A percentile compares a stretch with the other conserved stretches of the same genome.
Conservation (phyloP, 306 rosid species). For the Morella rubra region DNA sequence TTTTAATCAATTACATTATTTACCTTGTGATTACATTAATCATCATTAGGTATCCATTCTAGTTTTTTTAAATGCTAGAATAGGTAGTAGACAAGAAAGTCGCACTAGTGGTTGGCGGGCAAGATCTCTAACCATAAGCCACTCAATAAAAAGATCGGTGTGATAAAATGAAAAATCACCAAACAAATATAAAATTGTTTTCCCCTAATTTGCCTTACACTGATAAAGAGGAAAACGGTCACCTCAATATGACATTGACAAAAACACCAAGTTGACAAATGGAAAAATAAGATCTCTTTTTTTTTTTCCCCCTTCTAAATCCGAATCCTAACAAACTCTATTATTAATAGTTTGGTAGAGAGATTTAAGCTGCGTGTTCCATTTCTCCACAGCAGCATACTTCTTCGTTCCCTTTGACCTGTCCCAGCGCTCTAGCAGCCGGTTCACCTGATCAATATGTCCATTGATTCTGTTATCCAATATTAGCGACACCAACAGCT, state of each 20-base stretch:
- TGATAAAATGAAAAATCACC: too few species aligned
- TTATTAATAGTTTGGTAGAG: conserved; percentile 75
- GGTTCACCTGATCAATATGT: conserved; percentile 94
- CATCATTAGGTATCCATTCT: too few species aligned
- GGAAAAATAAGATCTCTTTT: not conserved
- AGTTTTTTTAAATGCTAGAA: too few species aligned
- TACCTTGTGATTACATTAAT: too few species aligned
- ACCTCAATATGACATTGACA: conserved; percentile 19
- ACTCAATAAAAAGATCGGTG: too few species aligned
- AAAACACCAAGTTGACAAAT: conserved; percentile 36
- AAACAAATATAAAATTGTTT: too few species aligned
- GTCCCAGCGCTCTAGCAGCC: conserved; percentile 88
- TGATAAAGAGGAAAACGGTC: not conserved
- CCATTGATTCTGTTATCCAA: conserved; percentile 95
- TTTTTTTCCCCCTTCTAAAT: not conserved
- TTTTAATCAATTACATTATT: too few species aligned
- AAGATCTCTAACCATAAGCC: too few species aligned
- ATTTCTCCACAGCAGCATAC: conserved; percentile 86
- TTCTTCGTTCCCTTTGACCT: conserved; percentile 95
- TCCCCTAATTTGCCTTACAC: not conserved
- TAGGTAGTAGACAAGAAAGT: too few species aligned
- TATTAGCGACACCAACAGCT: conserved; percentile 57
- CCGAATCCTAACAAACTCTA: conserved; percentile 57
- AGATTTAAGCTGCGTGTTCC: conserved; percentile 88
- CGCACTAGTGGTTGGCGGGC: too few species aligned